Base-by-base conservation (phyloP, 2,329 filamentous ascomycete species). In the Alternaria angustiovoidea region DNA sequence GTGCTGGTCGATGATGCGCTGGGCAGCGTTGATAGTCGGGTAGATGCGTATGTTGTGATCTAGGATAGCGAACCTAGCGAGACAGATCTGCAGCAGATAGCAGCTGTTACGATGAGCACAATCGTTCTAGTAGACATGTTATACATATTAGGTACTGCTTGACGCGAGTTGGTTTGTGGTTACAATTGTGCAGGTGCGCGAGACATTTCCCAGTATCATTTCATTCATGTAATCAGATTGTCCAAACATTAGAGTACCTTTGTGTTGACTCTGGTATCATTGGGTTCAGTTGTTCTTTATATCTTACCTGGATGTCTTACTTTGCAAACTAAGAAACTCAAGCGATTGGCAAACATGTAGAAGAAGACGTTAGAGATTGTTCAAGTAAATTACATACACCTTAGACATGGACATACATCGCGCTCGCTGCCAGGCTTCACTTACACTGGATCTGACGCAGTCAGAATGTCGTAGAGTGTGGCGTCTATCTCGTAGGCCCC, bases 111-210 rank as follows among this genome's bases (percentile, higher is more conserved):
- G 8, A 24, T 34, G 30, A 34, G 12, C 8, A 14, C 12, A 30
- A 16, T 4, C 18, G 12, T 2, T n/a, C 12, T 24, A 18, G 30
- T 2, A 3, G 20, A 11, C 46, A 28, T 53, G 38, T 44, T 53
- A 32, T 53, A 53, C 38, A 43, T 42, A 32, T n/a, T 28, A 5
- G n/a, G n/a, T 20, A 16, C 34, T 39, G 48, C 48, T 51, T 51
- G 48, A 39, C n/a, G 36, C 2, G 16, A 26, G 34, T 34, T 22
- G 12, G 51, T 53, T 53, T 53, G 51, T n/a, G 11, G 38, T 24
- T 11, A 20, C 20, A 16, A 36, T 51, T 51, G 47, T 51, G 2
- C 6, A 7, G 20, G 48, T 53, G 48, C n/a, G 34, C 16, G 20
- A 39, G 48, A 51, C 48, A 14, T 51, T 28, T 39, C 4, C 6